Evolutionary conservation across 2,329 filamentous ascomycete genomes (phyloP).

Genomic region (Epicoccum sorghinum): DNA sequence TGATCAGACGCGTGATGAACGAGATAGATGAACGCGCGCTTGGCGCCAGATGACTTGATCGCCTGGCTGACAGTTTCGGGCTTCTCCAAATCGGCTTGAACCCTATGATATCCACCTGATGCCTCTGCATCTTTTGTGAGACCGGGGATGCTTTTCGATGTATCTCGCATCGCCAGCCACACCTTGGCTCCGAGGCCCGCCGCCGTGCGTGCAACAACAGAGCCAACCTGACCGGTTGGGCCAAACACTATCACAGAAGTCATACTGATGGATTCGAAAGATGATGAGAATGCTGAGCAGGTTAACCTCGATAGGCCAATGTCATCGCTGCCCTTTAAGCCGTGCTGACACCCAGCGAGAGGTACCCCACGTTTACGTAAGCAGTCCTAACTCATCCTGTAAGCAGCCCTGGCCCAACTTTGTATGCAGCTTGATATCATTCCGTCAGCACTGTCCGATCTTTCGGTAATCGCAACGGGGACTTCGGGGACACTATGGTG

Average conservation of each 20-base stretch:
- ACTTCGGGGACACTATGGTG: not conserved
- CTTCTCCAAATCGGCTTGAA: slow-evolving; percentile 55
- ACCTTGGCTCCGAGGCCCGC: slow-evolving; percentile 52
- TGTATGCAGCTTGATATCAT: too few species aligned
- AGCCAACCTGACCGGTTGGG: slow-evolving; percentile 56
- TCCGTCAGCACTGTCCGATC: too few species aligned
- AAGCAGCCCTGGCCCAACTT: too few species aligned
- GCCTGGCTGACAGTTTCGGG: slow-evolving; percentile 51
- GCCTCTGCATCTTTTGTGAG: slow-evolving; percentile 39
- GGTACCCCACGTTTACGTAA: not conserved
- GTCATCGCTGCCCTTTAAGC: not conserved
- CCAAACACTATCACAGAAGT: slow-evolving; percentile 56
- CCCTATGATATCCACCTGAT: slow-evolving; percentile 41
- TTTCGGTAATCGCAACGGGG: not conserved
- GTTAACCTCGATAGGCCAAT: not conserved
- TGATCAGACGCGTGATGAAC: slow-evolving; percentile 42
- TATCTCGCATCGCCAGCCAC: slow-evolving; percentile 56
- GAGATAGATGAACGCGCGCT: slow-evolving; percentile 57
- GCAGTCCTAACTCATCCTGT: not conserved
- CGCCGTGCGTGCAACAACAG: slow-evolving; percentile 49
- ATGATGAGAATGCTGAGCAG: too few species aligned
- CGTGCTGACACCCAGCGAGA: not conserved
- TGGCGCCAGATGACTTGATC: slow-evolving; percentile 52
- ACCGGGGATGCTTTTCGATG: slow-evolving; percentile 51
- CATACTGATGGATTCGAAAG: slow-evolving; percentile 1